Evolutionary conservation across 2,329 filamentous ascomycete species (phyloP).

Genomic region (Dactylella cylindrospora): DNA sequence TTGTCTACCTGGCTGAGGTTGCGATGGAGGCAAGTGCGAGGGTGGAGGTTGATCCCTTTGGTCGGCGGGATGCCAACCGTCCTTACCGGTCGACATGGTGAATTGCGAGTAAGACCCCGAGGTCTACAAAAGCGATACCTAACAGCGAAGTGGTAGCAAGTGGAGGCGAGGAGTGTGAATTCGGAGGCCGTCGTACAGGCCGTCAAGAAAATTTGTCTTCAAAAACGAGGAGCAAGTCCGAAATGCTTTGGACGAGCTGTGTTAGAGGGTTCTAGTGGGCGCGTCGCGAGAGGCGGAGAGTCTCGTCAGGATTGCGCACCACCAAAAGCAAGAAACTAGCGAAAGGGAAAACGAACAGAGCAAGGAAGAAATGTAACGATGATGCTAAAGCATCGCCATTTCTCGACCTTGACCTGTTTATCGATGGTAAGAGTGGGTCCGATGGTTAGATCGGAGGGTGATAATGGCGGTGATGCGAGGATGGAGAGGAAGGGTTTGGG

Average conservation of each 20-base stretch:
- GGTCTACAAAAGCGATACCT: not conserved
- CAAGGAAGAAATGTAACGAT: not conserved
- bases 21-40: slow-evolving; percentile 26
- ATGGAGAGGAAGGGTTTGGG: not conserved
- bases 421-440: not conserved
- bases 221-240: no score
- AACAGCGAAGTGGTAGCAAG: slow-evolving; percentile 1
- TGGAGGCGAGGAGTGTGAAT: slow-evolving; percentile 11
- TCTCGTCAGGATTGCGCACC: no score
- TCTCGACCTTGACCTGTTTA: no score
- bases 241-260: no score
- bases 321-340: not conserved
- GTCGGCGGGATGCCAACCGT: slow-evolving; percentile 42
- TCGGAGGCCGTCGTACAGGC: slow-evolving; percentile 5
- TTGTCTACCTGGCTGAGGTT: slow-evolving; percentile 30
- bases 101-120: not conserved
- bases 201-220: no score
- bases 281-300: slow-evolving; percentile 38
- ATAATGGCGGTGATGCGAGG: slow-evolving; percentile 1
- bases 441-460: not conserved
- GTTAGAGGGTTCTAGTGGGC: no score
- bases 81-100: slow-evolving; percentile 40
- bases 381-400: not conserved
- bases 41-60: slow-evolving; percentile 41
- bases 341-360: not conserved